A percentile compares a stretch with the other conserved stretches of the same genome.
These are phyloP conservation scores for Trichophyton equinum DNA, from an alignment of 2,329 filamentous ascomycete species.

Conservation along the genomic window DNA sequence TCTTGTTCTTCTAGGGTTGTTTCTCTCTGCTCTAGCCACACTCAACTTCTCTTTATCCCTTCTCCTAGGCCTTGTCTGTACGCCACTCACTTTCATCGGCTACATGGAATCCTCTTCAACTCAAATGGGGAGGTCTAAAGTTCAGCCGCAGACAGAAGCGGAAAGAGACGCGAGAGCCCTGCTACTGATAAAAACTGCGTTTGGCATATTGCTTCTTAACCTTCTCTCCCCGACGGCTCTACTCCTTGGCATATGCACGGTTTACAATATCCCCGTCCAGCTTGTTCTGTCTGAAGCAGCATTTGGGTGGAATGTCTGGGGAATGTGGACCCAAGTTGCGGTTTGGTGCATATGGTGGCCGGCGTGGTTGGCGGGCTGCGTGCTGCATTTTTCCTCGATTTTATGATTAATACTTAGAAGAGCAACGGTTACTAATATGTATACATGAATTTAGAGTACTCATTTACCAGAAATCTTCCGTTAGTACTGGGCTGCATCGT, in stretches of 20 bases:
- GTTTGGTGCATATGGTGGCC: constrained; percentile 97
- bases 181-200: constrained; percentile 13
- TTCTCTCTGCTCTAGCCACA: constrained; percentile 81
- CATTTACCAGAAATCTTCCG: neutral
- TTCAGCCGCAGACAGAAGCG: neutral
- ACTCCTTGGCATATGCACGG: constrained; percentile 38
- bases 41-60: constrained; percentile 90
- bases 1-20: constrained; percentile 81
- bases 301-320: constrained; percentile 81
- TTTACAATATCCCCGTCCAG: constrained; percentile 40
- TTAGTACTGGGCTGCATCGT: neutral
- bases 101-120: constrained; percentile 16
- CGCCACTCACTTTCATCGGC: constrained; percentile 60
- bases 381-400: constrained; percentile 25
- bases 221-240: constrained; percentile 48
- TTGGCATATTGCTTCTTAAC: constrained; percentile 40
- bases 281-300: constrained; percentile 58
- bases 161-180: neutral
- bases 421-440: neutral
- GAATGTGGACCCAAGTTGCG: constrained; percentile 75
- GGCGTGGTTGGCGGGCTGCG: constrained; percentile 59
- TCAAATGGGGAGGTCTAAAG: neutral
- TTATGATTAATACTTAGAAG: neutral
- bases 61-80: constrained; percentile 64
- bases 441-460: neutral